These are phyloP conservation scores for Macrolepiota albuminosa DNA, from an alignment of 768 basidiomycete species.

Conservation along the genomic window DNA sequence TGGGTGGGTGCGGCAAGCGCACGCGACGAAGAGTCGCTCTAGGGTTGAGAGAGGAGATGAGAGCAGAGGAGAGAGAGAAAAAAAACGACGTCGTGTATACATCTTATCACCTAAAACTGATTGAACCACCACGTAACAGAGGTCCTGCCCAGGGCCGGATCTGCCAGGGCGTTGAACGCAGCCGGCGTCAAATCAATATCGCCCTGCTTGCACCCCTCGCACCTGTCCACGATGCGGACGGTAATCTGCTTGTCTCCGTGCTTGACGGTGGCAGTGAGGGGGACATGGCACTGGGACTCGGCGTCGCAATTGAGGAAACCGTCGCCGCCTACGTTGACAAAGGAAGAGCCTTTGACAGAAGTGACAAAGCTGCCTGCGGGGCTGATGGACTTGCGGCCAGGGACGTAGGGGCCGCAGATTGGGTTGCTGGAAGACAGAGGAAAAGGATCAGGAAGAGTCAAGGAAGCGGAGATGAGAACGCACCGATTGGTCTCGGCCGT, in stretches of 20 bases:
- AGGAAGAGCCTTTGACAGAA: slow-evolving; percentile 15
- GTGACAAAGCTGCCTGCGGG: slow-evolving; percentile 17
- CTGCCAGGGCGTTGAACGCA: slow-evolving; percentile 24
- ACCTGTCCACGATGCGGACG: slow-evolving; percentile 46
- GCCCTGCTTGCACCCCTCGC: slow-evolving; percentile 33
- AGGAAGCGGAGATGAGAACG: background rate
- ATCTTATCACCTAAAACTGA: slow-evolving; percentile 6
- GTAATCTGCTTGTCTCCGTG: slow-evolving; percentile 28
- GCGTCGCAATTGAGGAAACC: slow-evolving; percentile 20
- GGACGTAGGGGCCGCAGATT: slow-evolving; percentile 26
- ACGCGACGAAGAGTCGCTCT: too few species aligned
- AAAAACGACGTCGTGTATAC: too few species aligned
- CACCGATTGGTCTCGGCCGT: slow-evolving; percentile 22
- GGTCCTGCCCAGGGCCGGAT: slow-evolving; percentile 20
- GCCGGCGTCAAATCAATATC: slow-evolving; percentile 27
- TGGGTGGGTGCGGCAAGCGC: too few species aligned
- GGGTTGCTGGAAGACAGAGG: slow-evolving; percentile 17
- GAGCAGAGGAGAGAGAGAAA: too few species aligned
- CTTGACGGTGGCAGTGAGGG: slow-evolving; percentile 20
- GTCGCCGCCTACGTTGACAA: slow-evolving; percentile 23
- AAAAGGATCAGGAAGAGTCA: background rate
- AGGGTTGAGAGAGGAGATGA: too few species aligned
- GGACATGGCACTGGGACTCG: slow-evolving; percentile 17
- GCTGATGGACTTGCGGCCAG: slow-evolving; percentile 19
- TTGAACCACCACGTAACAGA: slow-evolving; percentile 38